Percentiles rank a stretch among this genome's conserved stretches.
These are phyloP conservation scores for Malbranchea zuffiana DNA, from an alignment of 2,329 filamentous ascomycete species.

Conservation along the genomic window DNA sequence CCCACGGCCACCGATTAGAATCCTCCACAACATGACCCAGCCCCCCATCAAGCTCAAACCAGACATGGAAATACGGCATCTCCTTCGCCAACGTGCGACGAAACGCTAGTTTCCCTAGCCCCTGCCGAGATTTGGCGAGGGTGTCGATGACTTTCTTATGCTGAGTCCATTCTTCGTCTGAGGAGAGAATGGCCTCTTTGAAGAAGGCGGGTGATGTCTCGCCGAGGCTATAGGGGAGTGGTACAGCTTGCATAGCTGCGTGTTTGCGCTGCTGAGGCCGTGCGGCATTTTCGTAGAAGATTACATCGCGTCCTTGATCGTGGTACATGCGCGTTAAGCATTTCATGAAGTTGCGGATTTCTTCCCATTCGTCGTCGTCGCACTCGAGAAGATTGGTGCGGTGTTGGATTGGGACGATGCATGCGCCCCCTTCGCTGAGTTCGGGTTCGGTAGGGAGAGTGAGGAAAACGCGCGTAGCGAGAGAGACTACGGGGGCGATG, in stretches of 20 bases:
- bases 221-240: conserved; percentile 81
- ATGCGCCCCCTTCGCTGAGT: conserved; percentile 67
- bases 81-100: conserved; percentile 76
- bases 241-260: conserved; percentile 74
- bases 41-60: conserved; percentile 87
- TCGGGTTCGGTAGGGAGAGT: conserved; percentile 86
- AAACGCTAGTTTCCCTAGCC: conserved; percentile 71
- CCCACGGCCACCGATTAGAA: conserved; percentile 68
- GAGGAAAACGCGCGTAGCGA: conserved; percentile 76
- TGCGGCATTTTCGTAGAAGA: conserved; percentile 97
- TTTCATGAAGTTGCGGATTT: conserved; percentile 99
- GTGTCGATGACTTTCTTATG: conserved; percentile 94
- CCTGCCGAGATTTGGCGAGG: conserved; percentile 43
- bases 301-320: conserved; percentile 77
- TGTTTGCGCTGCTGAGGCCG: conserved; percentile 66
- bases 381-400: conserved; percentile 87
- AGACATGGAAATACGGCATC: conserved; percentile 97
- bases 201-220: conserved; percentile 92
- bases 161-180: conserved; percentile 90
- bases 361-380: conserved; percentile 98
- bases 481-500: conserved; percentile 70
- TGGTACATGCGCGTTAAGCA: conserved; percentile 87
- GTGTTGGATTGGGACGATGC: conserved; percentile 83
- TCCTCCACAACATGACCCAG: conserved; percentile 90
- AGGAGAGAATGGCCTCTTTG: conserved; percentile 76